A percentile compares a stretch with the other conserved stretches of the same genome.
These are phyloP conservation scores for Talaromyces sp. DNA, from an alignment of 2,329 filamentous ascomycete species.

Conservation along the genomic window DNA sequence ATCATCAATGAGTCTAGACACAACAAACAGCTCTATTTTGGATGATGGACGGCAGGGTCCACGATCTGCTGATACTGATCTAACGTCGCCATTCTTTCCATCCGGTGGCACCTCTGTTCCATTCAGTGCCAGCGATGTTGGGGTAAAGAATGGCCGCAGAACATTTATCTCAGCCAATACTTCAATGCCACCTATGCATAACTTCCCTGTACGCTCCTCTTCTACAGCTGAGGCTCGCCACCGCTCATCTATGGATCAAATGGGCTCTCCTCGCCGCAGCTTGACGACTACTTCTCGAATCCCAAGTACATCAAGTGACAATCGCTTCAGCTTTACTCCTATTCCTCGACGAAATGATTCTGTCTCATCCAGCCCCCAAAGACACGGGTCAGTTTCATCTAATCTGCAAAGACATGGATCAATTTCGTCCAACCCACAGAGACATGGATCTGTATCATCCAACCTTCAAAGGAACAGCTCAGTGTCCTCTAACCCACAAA, in stretches of 20 bases:
- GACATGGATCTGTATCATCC: too few relatives aligned
- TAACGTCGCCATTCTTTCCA: constrained; percentile 35
- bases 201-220: constrained; percentile 31
- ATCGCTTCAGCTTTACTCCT: constrained; percentile 16
- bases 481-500: too few relatives aligned
- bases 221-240: constrained; percentile 27
- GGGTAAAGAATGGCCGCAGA: constrained; percentile 33
- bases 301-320: constrained; percentile 25
- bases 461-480: too few relatives aligned
- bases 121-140: constrained; percentile 43
- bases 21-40: constrained; percentile 42
- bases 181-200: constrained; percentile 27
- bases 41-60: constrained; percentile 35
- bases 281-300: constrained; percentile 35
- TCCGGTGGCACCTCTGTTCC: constrained; percentile 39
- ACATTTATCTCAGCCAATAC: constrained; percentile 29
- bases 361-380: constrained; percentile 24
- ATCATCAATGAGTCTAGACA: constrained; percentile 42
- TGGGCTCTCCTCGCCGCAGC: constrained; percentile 36
- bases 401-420: too few relatives aligned
- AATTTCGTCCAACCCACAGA: too few relatives aligned
- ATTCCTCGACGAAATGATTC: constrained; percentile 24
- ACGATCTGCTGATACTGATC: constrained; percentile 30
- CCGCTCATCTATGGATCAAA: constrained; percentile 24
- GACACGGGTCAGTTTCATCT: constrained; percentile 17